Base-by-base conservation (phyloP, 306 rosid species). In the Betula pendula region DNA sequence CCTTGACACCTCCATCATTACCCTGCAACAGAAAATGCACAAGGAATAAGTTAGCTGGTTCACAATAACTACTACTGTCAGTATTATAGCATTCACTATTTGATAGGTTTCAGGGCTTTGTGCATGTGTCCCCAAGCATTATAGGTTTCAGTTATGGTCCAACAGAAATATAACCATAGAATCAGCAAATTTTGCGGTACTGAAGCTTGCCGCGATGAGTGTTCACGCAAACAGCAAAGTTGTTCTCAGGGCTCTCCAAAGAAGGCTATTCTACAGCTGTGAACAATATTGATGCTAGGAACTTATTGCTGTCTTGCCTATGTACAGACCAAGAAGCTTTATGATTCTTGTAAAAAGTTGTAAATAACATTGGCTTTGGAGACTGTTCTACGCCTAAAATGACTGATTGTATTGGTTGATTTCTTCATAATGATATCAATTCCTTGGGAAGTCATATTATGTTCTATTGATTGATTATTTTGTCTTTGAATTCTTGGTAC, bases 171-270 rank as follows among this genome's bases (percentile, higher is more conserved):
- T 38, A 38, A 38, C 42, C 42, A 35, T 35, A 38, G 42, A 38
- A 8, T 38, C 8, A 38, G 42, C 42, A 0, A 38, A 38, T 0
- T 56, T 27, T 45, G 87, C 90, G 0, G 72, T 87, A 72, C 40
- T 92, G 68, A 92, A 84, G 84, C 20, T 87, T 72, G 99, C 96
- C 2, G 90, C 97, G 0, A 78, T 77, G 83, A 96, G 97, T 42
- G 80, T 89, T 73, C 94, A 89, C 62, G 35, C 82, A 27, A 83
- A 89, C 72, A 86, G 96, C 80, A 90, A 90, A 89, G 81, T 81
- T 29, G 84, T 90, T 72, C 79, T 92, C 83, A 84, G 76, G 84
- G 88, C 87, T 60, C 89, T 90, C 51, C 91, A 79, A 89, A 78
- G 83, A 72, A 33, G 77, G 53, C 7, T 40, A 62, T 25, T 81